These are phyloP conservation scores for Lasiodiplodia gonubiensis DNA, from an alignment of 2,329 filamentous ascomycete genomes.

Conservation along the genomic window DNA sequence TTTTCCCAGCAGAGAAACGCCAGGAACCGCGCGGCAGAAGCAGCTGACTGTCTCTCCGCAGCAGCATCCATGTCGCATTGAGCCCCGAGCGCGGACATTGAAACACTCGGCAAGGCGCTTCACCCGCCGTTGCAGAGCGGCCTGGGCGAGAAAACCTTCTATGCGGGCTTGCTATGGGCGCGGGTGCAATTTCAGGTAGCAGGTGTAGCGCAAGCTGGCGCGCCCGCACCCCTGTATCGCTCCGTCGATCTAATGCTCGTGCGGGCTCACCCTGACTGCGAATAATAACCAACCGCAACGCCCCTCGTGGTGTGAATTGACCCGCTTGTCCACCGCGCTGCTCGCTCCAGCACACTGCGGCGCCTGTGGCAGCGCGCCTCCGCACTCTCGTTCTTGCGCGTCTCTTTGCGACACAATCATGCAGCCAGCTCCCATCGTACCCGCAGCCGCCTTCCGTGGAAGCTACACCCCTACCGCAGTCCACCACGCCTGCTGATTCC, in stretches of 20 bases:
- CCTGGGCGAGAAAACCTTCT: background rate
- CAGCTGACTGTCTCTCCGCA: background rate
- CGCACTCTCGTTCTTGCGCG: background rate
- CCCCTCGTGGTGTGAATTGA: slow-evolving; percentile 15
- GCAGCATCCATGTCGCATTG: slow-evolving; percentile 8
- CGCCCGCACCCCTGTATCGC: slow-evolving; percentile 1
- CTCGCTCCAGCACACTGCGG: slow-evolving; percentile 3
- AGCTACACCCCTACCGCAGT: slow-evolving; percentile 15
- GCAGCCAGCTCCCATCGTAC: slow-evolving; percentile 8
- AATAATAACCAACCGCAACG: slow-evolving; percentile 14
- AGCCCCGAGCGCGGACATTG: slow-evolving; percentile 1
- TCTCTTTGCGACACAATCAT: slow-evolving; percentile 12
- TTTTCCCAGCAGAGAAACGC: background rate
- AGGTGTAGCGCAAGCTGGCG: slow-evolving; percentile 1
- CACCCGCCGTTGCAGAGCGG: slow-evolving; percentile 3
- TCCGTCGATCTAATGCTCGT: slow-evolving; percentile 15
- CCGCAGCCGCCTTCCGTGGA: slow-evolving; percentile 16
- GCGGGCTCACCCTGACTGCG: slow-evolving; percentile 21
- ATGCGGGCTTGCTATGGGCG: slow-evolving; percentile 2
- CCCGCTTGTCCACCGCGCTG: slow-evolving; percentile 17
- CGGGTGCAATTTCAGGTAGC: slow-evolving; percentile 12
- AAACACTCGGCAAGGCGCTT: slow-evolving; percentile 1
- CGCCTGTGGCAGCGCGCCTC: slow-evolving; percentile 21
- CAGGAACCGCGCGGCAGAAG: background rate
- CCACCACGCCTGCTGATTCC: slow-evolving; percentile 11